Evolutionary conservation across 345 rosid genomes (phyloP), one percentile per base, ranked within the genome.

Genomic region (Triadica sebifera): DNA sequence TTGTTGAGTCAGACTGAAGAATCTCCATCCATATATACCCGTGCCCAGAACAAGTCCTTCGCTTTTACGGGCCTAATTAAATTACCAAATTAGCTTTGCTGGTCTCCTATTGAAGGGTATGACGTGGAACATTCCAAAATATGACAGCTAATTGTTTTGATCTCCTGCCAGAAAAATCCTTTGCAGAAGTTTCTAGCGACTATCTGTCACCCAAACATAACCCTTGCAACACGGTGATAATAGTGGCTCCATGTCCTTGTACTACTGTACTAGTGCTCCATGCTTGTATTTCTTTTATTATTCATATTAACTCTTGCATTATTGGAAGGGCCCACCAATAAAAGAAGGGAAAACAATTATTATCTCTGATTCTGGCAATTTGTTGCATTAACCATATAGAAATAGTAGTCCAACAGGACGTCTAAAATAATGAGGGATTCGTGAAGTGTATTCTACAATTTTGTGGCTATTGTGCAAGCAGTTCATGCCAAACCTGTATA

Each of bases 1-100:
- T 1, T 25, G 64, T 56, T 0, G 74, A 29, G 39, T 15, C 50
- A 63, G 64, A 47, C 13, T n/a, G 17, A 50, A 49, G 49, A 66
- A 4, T 51, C 34, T 70, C 62, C 65, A 61, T 20, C 41, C 25
- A 41, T 60, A 29, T 74, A 73, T 62, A 47, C 58, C 2, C 39
- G 63, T 60, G 74, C 58, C 1, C 15, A 25, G 43, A 68, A 13
- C 53, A 1, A 29, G 59, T n/a, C 5, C 29, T n/a, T 2, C 2
- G 1, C 12, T 57, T 46, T 6, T 13, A 50, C 49, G 67, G n/a
- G 4, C 1, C 4, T 2, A 0, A 12, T 5, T 4, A 34, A 62
- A 74, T 37, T 59, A 62, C 77, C 0, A 29, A 58, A 39, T 37
- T 47, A 56, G 1, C 71, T 66, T 22, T 25, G 67, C 3, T 22